These are phyloP conservation scores for Aureobasidium sp. DNA, from an alignment of 2,329 filamentous ascomycete genomes.

Conservation along the genomic window DNA sequence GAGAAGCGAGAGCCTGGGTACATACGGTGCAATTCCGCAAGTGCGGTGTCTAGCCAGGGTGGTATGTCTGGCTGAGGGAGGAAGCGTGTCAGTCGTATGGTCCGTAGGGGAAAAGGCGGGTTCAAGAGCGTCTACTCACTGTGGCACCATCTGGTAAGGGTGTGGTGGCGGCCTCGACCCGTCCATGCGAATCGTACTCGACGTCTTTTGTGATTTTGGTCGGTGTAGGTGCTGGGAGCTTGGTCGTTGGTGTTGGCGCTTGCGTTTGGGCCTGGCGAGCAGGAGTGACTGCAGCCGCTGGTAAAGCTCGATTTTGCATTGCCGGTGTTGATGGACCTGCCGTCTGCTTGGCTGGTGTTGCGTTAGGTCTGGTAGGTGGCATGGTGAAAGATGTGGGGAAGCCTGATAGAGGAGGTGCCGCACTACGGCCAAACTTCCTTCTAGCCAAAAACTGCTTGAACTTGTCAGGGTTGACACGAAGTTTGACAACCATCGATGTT, in stretches of 20 bases:
- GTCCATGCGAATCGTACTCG: constrained; percentile 40
- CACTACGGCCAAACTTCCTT: constrained; percentile 34
- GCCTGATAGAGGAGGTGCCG: constrained; percentile 23
- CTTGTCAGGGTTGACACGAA: constrained; percentile 65
- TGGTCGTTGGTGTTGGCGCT: constrained; percentile 1
- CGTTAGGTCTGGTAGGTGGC: constrained; percentile 39
- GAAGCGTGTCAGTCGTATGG: not conserved
- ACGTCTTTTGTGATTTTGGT: constrained; percentile 17
- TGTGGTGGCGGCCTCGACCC: constrained; percentile 57
- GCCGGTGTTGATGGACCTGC: constrained; percentile 12
- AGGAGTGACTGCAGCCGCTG: constrained; percentile 5
- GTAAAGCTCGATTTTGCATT: constrained; percentile 12
- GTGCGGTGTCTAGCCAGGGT: constrained; percentile 70
- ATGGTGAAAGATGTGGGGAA: constrained; percentile 36
- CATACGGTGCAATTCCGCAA: constrained; percentile 58
- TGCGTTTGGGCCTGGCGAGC: not conserved
- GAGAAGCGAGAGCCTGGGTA: constrained; percentile 83
- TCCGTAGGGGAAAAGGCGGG: too few relatives aligned
- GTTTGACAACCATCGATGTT: constrained; percentile 64
- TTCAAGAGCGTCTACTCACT: constrained; percentile 44
- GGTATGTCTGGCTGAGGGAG: constrained; percentile 65
- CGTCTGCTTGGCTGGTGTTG: constrained; percentile 34
- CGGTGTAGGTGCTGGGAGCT: constrained; percentile 24
- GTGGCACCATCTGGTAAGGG: constrained; percentile 50
- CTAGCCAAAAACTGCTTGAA: constrained; percentile 59